phyloP scores from a whole-genome alignment of 2,329 filamentous ascomycete species.

The Calonectria montana region DNA sequence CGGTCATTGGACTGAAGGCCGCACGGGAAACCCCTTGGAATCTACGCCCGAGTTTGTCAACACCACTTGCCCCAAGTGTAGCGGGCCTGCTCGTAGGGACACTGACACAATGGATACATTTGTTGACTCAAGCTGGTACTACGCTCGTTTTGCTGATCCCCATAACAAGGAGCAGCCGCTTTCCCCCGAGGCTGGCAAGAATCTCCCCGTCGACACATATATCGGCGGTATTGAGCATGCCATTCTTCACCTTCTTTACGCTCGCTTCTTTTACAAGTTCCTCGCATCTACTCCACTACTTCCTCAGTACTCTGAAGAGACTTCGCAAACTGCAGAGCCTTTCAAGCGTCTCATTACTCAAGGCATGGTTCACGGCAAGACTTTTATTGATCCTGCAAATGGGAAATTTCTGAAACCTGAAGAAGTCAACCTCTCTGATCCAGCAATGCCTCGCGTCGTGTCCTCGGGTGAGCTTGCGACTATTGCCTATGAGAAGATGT shows the following conservation, averaged over 20 bases:
- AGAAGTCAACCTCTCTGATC: slow-evolving; percentile 74
- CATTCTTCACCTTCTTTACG: slow-evolving; percentile 88
- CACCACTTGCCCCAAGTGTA: slow-evolving; percentile 80
- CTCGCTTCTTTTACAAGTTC: slow-evolving; percentile 92
- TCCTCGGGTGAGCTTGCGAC: slow-evolving; percentile 68
- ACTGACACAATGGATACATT: slow-evolving; percentile 98
- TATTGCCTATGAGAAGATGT: slow-evolving; percentile 90
- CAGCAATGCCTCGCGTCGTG: slow-evolving; percentile 69
- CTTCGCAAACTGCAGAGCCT: slow-evolving; percentile 69
- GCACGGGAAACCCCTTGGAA: slow-evolving; percentile 82
- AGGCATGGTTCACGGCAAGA: slow-evolving; percentile 93
- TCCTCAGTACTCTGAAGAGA: slow-evolving; percentile 51
- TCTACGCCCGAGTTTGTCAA: slow-evolving; percentile 79
- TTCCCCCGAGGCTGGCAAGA: slow-evolving; percentile 66
- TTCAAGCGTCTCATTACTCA: slow-evolving; percentile 87
- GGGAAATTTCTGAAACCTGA: slow-evolving; percentile 82
- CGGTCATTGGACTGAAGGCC: slow-evolving; percentile 74
- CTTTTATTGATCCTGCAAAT: slow-evolving; percentile 78
- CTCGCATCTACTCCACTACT: slow-evolving; percentile 68
- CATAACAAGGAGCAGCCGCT: slow-evolving; percentile 72
- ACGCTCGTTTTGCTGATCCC: slow-evolving; percentile 81
- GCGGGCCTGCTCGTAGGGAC: slow-evolving; percentile 77
- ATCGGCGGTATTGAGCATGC: slow-evolving; percentile 92
- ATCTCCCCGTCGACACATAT: slow-evolving; percentile 86
- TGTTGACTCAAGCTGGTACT: slow-evolving; percentile 96